Evolutionary conservation across 2,329 filamentous ascomycete species (phyloP), one percentile per base, ranked within the genome.

Genomic region (Ceratocystis alfenasii): DNA sequence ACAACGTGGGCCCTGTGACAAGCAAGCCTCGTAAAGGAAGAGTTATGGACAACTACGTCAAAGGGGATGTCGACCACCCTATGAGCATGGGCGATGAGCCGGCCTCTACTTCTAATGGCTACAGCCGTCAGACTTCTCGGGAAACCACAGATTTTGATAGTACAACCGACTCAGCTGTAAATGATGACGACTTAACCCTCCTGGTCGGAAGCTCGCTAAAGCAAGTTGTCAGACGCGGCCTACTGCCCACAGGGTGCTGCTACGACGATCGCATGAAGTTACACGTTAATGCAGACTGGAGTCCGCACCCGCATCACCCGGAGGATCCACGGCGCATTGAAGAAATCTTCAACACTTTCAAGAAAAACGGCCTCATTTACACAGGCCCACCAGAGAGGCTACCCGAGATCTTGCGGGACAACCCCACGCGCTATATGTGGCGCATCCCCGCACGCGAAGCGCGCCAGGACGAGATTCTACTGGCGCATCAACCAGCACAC

Each of bases 241-340:
- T 83, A 30, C 78, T 89, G 1, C 83, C 87, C 0, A 92, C 88
- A 0, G 89, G 89, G 2, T 85, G 88, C 68, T 93, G 89, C 70
- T 99, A 97, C 73, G 94, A 99, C 76, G 86, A 90, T 66, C 85
- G 93, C 41, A 99, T 99, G 94, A 90, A 94, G 68, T 88, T 95
- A 68, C 94, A 99, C 74, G 89, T 91, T 65, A 95, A 96, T 73
- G 86, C 89, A 17, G 86, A 90, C 73, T 87, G 85, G 72, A 84
- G 82, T 20, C 81, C 82, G 1, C 83, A 86, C 61, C 87, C 93
- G 25, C 87, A 95, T 63, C 94, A 99, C 72, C 94, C 94, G 0
- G 94, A 99, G 75, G 94, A 99, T 71, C 94, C 94, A 1, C 82
- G 90, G 33, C 86, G 94, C 15, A 96, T 99, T 68, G 89, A 92